Evolutionary conservation across 805 yeast species (phyloP).

Genomic region (Yarrowia divulgata): DNA sequence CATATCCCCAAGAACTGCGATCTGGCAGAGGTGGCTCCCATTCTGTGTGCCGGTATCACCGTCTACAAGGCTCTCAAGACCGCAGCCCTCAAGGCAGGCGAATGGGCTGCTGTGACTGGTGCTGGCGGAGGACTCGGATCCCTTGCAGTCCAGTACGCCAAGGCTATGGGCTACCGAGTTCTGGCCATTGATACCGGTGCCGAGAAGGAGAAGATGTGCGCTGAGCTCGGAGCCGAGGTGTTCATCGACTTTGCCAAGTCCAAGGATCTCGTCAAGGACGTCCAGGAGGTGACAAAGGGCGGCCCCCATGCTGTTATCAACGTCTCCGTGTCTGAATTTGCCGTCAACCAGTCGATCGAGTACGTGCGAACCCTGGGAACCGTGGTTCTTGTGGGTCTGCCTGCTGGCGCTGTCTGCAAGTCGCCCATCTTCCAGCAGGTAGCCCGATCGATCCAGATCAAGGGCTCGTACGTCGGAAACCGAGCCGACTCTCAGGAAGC

Average conservation of each 20-base stretch:
- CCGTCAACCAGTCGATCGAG: constrained; percentile 60
- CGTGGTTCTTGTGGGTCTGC: constrained; percentile 67
- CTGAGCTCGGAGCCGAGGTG: constrained; percentile 68
- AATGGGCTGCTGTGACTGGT: constrained; percentile 80
- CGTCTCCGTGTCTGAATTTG: constrained; percentile 66
- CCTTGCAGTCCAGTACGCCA: constrained; percentile 75
- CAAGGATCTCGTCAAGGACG: constrained; percentile 57
- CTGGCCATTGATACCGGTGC: constrained; percentile 75
- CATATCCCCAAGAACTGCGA: constrained; percentile 75
- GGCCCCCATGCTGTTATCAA: constrained; percentile 76
- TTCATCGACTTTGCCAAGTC: constrained; percentile 63
- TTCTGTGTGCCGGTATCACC: constrained; percentile 90
- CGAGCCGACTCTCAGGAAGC: constrained; percentile 68
- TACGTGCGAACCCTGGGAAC: constrained; percentile 61
- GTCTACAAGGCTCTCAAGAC: constrained; percentile 90
- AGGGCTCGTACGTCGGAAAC: constrained; percentile 68
- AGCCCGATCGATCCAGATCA: constrained; percentile 60
- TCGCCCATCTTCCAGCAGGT: constrained; percentile 64
- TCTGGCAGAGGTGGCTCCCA: constrained; percentile 80
- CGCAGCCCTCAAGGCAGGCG: constrained; percentile 71
- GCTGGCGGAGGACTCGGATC: constrained; percentile 85
- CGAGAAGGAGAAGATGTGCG: constrained; percentile 63
- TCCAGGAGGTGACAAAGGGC: constrained; percentile 60
- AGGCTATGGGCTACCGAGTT: constrained; percentile 77
- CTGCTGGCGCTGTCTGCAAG: constrained; percentile 63